Conservation (phyloP, 164 flowering plant species). For the Vitis labrusca region DNA sequence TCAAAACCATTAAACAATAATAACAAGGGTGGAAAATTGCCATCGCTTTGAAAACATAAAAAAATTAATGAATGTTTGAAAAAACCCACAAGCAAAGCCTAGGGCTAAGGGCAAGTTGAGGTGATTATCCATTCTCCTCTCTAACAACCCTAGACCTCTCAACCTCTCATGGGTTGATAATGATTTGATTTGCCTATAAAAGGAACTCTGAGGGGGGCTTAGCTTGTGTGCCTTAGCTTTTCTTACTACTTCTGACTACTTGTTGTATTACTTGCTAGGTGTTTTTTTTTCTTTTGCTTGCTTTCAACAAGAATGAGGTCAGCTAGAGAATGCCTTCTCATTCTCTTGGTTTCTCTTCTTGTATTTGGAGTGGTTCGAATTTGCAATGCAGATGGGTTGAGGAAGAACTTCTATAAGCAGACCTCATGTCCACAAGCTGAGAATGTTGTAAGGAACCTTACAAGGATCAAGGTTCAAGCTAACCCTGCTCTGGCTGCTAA, state of each 20-base stretch:
- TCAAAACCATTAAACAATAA: too few relatives aligned
- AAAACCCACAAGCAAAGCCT: not conserved
- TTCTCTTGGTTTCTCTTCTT: not conserved
- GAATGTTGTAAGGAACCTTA: slow-evolving; percentile 18
- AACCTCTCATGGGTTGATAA: not conserved
- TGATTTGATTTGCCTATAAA: not conserved
- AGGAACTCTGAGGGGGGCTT: not conserved
- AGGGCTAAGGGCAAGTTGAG: slow-evolving; percentile 1
- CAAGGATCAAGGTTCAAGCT: slow-evolving; percentile 11
- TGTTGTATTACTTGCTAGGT: not conserved
- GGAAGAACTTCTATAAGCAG: slow-evolving; percentile 19
- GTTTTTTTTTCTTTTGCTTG: too few relatives aligned
- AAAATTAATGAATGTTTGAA: not conserved
- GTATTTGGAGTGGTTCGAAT: slow-evolving; percentile 5
- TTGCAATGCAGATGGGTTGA: slow-evolving; percentile 11
- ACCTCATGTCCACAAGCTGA: slow-evolving; percentile 27
- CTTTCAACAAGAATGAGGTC: not conserved
- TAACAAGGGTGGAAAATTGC: too few relatives aligned
- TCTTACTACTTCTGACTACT: not conserved
- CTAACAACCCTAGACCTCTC: not conserved
- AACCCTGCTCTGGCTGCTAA: slow-evolving; percentile 17
- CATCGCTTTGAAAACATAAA: too few relatives aligned
- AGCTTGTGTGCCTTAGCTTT: not conserved
- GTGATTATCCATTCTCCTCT: not conserved
- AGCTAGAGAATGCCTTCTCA: not conserved